A percentile compares a stretch with the other conserved stretches of the same genome.
Conservation (phyloP, 2,329 filamentous ascomycete species). For the Aulographum hederae region DNA sequence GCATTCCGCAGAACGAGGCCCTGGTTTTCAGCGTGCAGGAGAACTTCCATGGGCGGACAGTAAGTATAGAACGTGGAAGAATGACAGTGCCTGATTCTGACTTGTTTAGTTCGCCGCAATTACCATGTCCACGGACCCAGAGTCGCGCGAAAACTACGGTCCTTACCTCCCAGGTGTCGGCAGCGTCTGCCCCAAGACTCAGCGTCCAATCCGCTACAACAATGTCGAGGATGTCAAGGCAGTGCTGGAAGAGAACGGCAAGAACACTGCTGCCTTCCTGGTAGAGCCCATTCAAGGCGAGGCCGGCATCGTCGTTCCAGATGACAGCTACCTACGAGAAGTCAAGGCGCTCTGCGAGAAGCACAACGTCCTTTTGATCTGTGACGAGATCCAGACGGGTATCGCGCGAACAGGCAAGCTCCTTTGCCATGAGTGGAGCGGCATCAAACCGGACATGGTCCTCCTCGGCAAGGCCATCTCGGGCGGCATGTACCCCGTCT, state of each 20-base stretch:
- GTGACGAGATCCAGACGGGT: conserved; percentile 96
- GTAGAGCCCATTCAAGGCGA: conserved; percentile 96
- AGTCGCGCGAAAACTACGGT: conserved; percentile 92
- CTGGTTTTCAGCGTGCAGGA: conserved; percentile 69
- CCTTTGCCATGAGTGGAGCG: conserved; percentile 86
- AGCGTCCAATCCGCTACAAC: conserved; percentile 69
- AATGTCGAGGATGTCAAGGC: conserved; percentile 64
- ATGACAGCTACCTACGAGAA: conserved; percentile 67
- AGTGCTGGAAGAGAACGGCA: conserved; percentile 61
- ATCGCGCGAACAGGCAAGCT: conserved; percentile 90
- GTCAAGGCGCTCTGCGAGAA: conserved; percentile 78
- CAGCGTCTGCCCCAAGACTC: conserved; percentile 55
- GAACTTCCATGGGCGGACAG: conserved; percentile 93
- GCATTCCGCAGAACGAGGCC: conserved; percentile 68
- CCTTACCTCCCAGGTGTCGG: conserved; percentile 86
- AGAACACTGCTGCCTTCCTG: conserved; percentile 78
- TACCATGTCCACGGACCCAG: conserved; percentile 85
- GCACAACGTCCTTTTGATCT: conserved; percentile 90
- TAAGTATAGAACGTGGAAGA: conserved; percentile 28
- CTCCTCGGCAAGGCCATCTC: conserved; percentile 95
- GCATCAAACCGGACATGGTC: conserved; percentile 87
- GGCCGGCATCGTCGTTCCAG: conserved; percentile 88
- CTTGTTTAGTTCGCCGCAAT: conserved; percentile 68
- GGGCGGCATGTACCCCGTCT: conserved; percentile 98
- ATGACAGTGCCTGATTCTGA: conserved; percentile 7